phyloP scores from a whole-genome alignment of 352 stramenopile species.

The Nothophytophthora sp. region DNA sequence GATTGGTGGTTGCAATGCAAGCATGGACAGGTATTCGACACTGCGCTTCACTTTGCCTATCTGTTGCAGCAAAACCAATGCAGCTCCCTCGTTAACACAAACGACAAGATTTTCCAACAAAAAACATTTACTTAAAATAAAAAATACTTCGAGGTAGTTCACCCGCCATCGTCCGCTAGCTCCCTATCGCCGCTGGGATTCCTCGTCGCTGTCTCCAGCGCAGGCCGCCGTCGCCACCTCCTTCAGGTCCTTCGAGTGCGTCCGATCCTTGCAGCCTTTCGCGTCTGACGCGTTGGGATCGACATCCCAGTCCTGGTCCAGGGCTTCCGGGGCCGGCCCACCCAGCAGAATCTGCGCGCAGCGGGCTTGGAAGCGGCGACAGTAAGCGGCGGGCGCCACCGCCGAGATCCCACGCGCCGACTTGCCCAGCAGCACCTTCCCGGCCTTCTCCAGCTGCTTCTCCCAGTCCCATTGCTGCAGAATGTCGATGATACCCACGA shows the following conservation, averaged over 20 bases:
- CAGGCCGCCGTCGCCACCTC: conserved; percentile 20
- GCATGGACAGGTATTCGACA: too few species aligned
- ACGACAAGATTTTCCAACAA: too few species aligned
- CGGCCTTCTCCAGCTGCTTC: conserved; percentile 73
- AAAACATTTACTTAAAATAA: too few species aligned
- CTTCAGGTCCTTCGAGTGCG: conserved; percentile 26
- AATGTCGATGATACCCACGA: conserved; percentile 87
- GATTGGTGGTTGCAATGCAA: too few species aligned
- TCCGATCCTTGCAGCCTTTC: conserved; percentile 17
- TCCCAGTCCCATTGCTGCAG: conserved; percentile 84
- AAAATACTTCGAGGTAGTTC: too few species aligned
- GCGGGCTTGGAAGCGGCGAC: conserved; percentile 62
- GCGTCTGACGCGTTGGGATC: conserved; percentile 7
- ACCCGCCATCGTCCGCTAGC: too few species aligned
- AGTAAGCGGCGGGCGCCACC: conserved; percentile 62
- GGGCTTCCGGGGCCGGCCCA: conserved; percentile 24
- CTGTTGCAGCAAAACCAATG: too few species aligned
- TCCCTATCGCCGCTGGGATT: too few species aligned
- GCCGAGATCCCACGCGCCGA: conserved; percentile 67
- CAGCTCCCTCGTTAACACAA: too few species aligned
- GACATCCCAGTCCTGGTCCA: conserved; percentile 29
- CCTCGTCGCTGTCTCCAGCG: too few species aligned
- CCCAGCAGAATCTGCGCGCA: conserved; percentile 51
- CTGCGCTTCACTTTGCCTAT: too few species aligned
- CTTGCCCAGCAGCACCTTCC: conserved; percentile 75